Conservation (phyloP, 495 filamentous ascomycete genomes). For the Neurospora sp. region DNA sequence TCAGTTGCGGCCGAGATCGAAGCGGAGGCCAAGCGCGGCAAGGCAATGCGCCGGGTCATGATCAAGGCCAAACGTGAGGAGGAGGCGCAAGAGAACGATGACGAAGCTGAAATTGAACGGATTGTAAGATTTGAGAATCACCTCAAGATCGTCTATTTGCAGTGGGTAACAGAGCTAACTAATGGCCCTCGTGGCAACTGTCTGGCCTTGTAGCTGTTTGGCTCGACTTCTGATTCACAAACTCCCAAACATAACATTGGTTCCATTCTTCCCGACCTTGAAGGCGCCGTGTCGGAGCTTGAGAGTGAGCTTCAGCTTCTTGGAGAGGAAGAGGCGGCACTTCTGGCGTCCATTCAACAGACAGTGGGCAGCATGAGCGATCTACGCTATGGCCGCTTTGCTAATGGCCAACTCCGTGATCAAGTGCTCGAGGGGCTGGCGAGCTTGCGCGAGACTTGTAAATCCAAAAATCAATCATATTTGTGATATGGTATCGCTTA, state of each 20-base stretch:
- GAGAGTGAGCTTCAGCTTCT: conserved; percentile 54
- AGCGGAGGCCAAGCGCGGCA: conserved; percentile 52
- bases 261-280: conserved; percentile 58
- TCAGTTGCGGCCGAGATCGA: conserved; percentile 57
- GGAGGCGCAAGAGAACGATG: conserved; percentile 47
- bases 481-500: neutral
- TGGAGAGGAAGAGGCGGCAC: conserved; percentile 50
- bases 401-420: conserved; percentile 45
- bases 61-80: conserved; percentile 42
- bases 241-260: conserved; percentile 46
- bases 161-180: neutral
- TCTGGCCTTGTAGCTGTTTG: conserved; percentile 45
- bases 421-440: conserved; percentile 54
- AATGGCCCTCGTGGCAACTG: neutral
- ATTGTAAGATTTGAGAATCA: conserved; percentile 39
- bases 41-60: conserved; percentile 50
- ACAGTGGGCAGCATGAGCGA: conserved; percentile 68
- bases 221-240: conserved; percentile 34
- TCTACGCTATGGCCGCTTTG: conserved; percentile 67
- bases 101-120: conserved; percentile 60
- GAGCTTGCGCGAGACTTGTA: conserved; percentile 54
- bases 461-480: conserved; percentile 27
- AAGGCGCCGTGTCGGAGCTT: conserved; percentile 51
- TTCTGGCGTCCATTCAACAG: conserved; percentile 50
- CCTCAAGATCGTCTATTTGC: neutral